phyloP scores from a whole-genome alignment of 352 stramenopile species.

The Phytophthora aleatoria region DNA sequence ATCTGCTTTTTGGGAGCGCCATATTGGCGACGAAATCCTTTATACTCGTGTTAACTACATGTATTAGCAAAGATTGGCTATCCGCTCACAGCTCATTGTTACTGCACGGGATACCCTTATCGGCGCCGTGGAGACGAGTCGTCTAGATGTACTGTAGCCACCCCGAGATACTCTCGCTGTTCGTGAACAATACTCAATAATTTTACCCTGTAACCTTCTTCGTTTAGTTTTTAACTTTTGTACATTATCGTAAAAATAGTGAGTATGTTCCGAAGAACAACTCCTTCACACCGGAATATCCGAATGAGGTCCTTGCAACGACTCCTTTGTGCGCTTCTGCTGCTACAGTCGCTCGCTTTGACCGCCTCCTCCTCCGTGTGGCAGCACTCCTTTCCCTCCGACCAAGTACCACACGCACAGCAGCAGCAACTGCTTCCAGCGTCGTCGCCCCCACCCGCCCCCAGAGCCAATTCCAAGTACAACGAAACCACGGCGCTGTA shows the following conservation, averaged over 20 bases:
- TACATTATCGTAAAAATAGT: not conserved
- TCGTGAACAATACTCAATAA: too few species aligned
- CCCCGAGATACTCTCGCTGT: too few species aligned
- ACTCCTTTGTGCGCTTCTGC: slow-evolving; percentile 13
- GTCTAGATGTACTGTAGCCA: too few species aligned
- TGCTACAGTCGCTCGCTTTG: slow-evolving; percentile 22
- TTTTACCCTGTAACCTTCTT: too few species aligned
- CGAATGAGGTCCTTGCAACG: not conserved
- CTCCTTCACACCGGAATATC: not conserved
- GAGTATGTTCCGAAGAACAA: not conserved
- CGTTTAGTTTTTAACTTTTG: too few species aligned
- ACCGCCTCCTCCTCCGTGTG: slow-evolving; percentile 19
- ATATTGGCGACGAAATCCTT: too few species aligned
- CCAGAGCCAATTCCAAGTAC: slow-evolving; percentile 37
- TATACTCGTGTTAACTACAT: too few species aligned
- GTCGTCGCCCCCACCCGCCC: not conserved
- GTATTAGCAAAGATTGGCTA: too few species aligned
- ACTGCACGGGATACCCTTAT: too few species aligned
- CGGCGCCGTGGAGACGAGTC: too few species aligned
- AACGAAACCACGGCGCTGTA: slow-evolving; percentile 74
- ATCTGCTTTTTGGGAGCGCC: too few species aligned
- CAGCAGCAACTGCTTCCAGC: slow-evolving; percentile 2
- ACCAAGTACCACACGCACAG: slow-evolving; percentile 6
- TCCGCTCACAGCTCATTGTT: too few species aligned
- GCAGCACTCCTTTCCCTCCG: slow-evolving; percentile 16